Percentiles rank a stretch among this genome's conserved stretches.
These are phyloP conservation scores for Picea glauca DNA, from an alignment of 75 land plant genomes.

Conservation along the genomic window DNA sequence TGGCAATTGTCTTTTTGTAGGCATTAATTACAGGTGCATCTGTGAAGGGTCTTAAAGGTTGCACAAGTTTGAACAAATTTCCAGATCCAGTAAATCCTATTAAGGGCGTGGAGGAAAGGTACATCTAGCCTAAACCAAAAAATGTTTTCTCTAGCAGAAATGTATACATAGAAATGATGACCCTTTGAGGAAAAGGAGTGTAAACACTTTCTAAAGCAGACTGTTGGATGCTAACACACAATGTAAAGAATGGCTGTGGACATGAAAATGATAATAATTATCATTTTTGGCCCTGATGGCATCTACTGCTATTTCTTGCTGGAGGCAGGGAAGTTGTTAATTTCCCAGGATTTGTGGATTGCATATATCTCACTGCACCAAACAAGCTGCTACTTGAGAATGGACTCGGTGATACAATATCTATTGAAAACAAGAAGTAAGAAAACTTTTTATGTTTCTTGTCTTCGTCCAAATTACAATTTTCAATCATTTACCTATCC, in stretches of 20 bases:
- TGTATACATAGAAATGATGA: too few relatives aligned
- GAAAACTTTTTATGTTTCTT: background rate
- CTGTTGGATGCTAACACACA: background rate
- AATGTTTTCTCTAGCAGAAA: background rate
- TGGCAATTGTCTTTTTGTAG: conserved; percentile 34
- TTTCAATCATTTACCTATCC: background rate
- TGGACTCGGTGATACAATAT: conserved; percentile 76
- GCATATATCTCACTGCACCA: conserved; percentile 82
- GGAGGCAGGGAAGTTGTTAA: conserved; percentile 63
- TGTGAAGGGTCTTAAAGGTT: conserved; percentile 87
- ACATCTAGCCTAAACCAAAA: background rate
- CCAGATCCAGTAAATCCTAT: conserved; percentile 89
- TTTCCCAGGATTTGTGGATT: conserved; percentile 97
- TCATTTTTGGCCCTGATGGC: background rate
- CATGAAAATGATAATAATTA: background rate
- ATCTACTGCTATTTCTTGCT: conserved; percentile 6
- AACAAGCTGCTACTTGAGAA: conserved; percentile 59
- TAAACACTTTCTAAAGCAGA: background rate
- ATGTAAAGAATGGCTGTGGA: background rate
- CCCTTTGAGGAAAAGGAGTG: background rate
- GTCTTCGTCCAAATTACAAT: background rate
- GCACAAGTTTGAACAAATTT: conserved; percentile 83
- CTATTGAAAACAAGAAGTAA: conserved; percentile 70
- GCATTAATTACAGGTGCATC: conserved; percentile 64
- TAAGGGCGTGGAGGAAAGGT: conserved; percentile 88